Evolutionary conservation across 805 yeast genomes (phyloP).

Genomic region (Debaryomyces prosopidis): DNA sequence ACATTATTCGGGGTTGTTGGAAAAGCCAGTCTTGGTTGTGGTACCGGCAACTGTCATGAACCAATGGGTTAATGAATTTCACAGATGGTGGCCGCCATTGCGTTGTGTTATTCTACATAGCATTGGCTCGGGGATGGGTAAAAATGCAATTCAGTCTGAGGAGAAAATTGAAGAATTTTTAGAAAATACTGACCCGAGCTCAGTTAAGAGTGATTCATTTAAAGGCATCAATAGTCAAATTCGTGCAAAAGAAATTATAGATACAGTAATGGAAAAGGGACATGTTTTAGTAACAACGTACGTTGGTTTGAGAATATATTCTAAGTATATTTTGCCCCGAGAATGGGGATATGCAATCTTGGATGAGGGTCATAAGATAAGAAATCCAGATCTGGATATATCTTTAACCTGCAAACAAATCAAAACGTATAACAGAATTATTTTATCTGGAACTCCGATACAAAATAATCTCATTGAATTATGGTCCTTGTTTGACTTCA

Average conservation of each 20-base stretch:
- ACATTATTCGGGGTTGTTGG: constrained; percentile 74
- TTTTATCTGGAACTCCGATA: constrained; percentile 93
- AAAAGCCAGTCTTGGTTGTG: constrained; percentile 80
- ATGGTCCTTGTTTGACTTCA: constrained; percentile 95
- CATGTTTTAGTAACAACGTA: constrained; percentile 90
- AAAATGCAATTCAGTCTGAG: constrained; percentile 30
- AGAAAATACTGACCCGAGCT: constrained; percentile 43
- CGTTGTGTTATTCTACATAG: constrained; percentile 85
- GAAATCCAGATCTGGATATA: constrained; percentile 91
- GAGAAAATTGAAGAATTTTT: constrained; percentile 53
- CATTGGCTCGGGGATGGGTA: constrained; percentile 82
- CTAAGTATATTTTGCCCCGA: constrained; percentile 59
- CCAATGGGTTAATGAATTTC: constrained; percentile 97
- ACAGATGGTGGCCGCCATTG: constrained; percentile 97
- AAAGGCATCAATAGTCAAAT: constrained; percentile 30
- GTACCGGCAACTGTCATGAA: constrained; percentile 96
- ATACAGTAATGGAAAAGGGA: constrained; percentile 64
- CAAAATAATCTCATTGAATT: constrained; percentile 89
- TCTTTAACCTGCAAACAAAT: constrained; percentile 83
- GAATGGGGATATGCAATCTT: constrained; percentile 89
- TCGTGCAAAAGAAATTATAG: constrained; percentile 50
- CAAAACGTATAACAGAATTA: constrained; percentile 80
- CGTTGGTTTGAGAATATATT: constrained; percentile 75
- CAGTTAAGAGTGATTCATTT: constrained; percentile 15
- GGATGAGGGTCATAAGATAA: constrained; percentile 96